A percentile compares a stretch with the other conserved stretches of the same genome.
phyloP scores from a whole-genome alignment of 176 grass and related monocot species.

The Aegilops speltoides region DNA sequence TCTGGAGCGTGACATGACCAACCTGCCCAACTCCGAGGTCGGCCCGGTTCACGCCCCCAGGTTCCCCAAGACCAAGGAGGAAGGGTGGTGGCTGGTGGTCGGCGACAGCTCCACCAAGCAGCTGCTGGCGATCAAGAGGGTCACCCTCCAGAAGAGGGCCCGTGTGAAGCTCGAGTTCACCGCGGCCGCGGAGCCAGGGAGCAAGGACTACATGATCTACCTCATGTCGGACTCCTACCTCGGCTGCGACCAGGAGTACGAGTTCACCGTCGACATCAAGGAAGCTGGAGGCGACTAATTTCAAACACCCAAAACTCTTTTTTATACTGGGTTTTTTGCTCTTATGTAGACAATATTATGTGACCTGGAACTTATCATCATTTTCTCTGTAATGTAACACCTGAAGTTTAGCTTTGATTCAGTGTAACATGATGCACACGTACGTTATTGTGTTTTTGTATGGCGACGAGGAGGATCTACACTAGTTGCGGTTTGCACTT shows the following conservation, averaged over 20 bases:
- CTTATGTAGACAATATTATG: neutral
- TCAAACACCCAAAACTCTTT: too few relatives aligned
- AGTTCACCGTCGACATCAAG: slow-evolving; percentile 65
- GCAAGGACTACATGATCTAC: slow-evolving; percentile 78
- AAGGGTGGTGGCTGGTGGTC: slow-evolving; percentile 92
- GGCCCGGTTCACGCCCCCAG: slow-evolving; percentile 81
- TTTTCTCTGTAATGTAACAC: neutral
- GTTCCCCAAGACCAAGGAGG: slow-evolving; percentile 91
- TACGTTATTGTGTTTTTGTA: neutral
- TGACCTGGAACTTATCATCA: neutral
- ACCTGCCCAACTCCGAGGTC: slow-evolving; percentile 43
- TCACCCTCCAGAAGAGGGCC: slow-evolving; percentile 66
- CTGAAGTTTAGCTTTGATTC: neutral
- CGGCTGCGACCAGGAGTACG: slow-evolving; percentile 93
- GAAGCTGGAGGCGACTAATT: slow-evolving; percentile 50
- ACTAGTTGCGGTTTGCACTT: neutral
- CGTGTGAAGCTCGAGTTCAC: slow-evolving; percentile 80
- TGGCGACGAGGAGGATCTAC: neutral
- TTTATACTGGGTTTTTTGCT: neutral
- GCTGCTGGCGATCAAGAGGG: slow-evolving; percentile 86
- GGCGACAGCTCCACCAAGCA: slow-evolving; percentile 64
- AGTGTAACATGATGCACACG: neutral
- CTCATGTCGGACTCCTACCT: slow-evolving; percentile 94
- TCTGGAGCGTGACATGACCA: slow-evolving; percentile 74
- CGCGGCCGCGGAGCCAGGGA: slow-evolving; percentile 52